Percentiles rank a stretch among this genome's conserved stretches.
These are phyloP conservation scores for Pugionium cornutum DNA, from an alignment of 345 rosid genomes.

Conservation along the genomic window DNA sequence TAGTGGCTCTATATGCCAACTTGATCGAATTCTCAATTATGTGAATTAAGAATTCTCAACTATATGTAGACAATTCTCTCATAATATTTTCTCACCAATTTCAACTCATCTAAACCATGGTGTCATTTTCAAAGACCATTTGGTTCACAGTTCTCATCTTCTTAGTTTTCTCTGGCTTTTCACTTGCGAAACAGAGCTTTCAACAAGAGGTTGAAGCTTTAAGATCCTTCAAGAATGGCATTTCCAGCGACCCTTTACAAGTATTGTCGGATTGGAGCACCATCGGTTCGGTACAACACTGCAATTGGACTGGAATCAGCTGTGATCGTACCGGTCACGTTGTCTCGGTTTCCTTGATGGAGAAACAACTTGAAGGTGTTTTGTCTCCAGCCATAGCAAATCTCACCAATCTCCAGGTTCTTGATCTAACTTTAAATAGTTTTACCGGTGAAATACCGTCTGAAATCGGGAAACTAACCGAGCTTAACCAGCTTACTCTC, in stretches of 20 bases:
- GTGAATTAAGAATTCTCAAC: neutral
- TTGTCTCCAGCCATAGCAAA: conserved; percentile 68
- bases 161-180: conserved; percentile 28
- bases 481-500: conserved; percentile 50
- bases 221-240: conserved; percentile 55
- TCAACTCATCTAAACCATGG: conserved; percentile 22
- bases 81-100: conserved; percentile 22
- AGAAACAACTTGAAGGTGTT: conserved; percentile 66
- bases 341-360: conserved; percentile 51
- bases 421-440: conserved; percentile 65
- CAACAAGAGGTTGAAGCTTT: conserved; percentile 57
- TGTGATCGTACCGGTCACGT: conserved; percentile 56
- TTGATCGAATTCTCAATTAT: conserved; percentile 17
- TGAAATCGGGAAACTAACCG: conserved; percentile 60
- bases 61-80: conserved; percentile 1
- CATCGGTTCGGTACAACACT: conserved; percentile 51
- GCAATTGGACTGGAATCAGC: conserved; percentile 81
- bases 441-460: conserved; percentile 63
- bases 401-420: conserved; percentile 82
- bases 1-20: conserved; percentile 32
- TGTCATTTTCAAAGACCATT: conserved; percentile 31
- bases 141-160: conserved; percentile 27
- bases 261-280: conserved; percentile 58
- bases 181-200: conserved; percentile 40
- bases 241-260: conserved; percentile 60